These are phyloP conservation scores for Ciborinia camelliae DNA, from an alignment of 2,329 filamentous ascomycete species.

Conservation along the genomic window DNA sequence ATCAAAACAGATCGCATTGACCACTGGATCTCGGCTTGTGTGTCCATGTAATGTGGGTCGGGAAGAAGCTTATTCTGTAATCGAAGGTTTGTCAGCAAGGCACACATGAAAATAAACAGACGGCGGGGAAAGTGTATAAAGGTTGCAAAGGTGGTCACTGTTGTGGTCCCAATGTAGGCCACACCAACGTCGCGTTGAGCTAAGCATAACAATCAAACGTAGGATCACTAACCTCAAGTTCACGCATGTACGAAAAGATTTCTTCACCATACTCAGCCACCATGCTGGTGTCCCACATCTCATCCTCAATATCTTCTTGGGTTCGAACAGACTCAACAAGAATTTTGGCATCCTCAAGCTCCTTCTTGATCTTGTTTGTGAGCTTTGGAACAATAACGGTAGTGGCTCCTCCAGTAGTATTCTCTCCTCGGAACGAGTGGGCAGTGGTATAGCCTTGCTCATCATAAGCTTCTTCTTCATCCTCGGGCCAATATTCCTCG, in stretches of 20 bases:
- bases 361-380: conserved; percentile 64
- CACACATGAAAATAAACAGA: conserved; percentile 1
- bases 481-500: conserved; percentile 71
- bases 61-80: conserved; percentile 73
- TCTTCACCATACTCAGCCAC: conserved; percentile 95
- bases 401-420: conserved; percentile 62
- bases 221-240: conserved; percentile 66
- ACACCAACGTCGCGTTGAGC: too few relatives aligned
- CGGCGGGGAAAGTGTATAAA: conserved; percentile 10
- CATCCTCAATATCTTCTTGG: conserved; percentile 78
- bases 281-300: conserved; percentile 93
- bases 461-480: conserved; percentile 66
- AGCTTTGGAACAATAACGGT: conserved; percentile 70
- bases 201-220: neutral
- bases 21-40: conserved; percentile 97
- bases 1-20: conserved; percentile 96
- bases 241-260: conserved; percentile 88
- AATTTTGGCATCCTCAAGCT: conserved; percentile 60
- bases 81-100: conserved; percentile 21
- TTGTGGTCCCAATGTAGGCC: neutral
- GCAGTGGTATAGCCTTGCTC: conserved; percentile 72
- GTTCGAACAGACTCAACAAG: conserved; percentile 41
- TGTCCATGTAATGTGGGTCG: conserved; percentile 92
- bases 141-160: neutral
- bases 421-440: conserved; percentile 70